Evolutionary conservation across 441 rosid species (phyloP).

Genomic region (Dalechampia spathulata): DNA sequence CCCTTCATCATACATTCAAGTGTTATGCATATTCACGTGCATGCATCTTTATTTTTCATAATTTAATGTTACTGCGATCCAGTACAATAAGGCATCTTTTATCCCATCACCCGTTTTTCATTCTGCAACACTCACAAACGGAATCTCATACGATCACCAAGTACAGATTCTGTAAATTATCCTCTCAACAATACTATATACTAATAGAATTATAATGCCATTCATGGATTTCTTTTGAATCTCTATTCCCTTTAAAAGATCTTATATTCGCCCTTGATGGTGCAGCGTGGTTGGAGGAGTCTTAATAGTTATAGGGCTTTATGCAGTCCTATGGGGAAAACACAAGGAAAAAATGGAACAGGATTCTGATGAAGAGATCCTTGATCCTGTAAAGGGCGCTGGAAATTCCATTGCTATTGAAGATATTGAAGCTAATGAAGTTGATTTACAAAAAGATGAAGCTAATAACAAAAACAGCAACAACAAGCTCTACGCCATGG

Average conservation of each 20-base stretch:
- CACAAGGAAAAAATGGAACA: conserved; percentile 41
- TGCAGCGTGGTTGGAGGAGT: conserved; percentile 55
- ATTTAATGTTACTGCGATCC: no score
- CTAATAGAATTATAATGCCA: no score
- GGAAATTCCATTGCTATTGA: conserved; percentile 16
- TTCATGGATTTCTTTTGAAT: no score
- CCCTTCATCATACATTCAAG: no score
- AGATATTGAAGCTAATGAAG: conserved; percentile 41
- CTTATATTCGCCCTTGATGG: not conserved
- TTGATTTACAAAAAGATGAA: conserved; percentile 30
- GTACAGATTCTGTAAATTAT: no score
- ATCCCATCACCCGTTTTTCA: no score
- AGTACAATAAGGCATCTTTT: no score
- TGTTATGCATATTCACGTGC: not conserved
- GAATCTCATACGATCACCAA: no score
- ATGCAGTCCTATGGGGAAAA: conserved; percentile 74
- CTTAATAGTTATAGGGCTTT: conserved; percentile 57
- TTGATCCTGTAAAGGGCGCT: conserved; percentile 41
- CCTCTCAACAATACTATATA: no score
- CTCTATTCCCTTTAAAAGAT: no score
- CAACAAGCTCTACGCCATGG: conserved; percentile 15
- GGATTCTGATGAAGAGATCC: conserved; percentile 20
- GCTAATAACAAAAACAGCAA: conserved; percentile 25
- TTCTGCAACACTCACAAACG: no score
- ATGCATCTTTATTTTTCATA: not conserved